Evolutionary conservation across 371 early-diverging fungal species (phyloP).

Genomic region (Rhizopus stolonifer): DNA sequence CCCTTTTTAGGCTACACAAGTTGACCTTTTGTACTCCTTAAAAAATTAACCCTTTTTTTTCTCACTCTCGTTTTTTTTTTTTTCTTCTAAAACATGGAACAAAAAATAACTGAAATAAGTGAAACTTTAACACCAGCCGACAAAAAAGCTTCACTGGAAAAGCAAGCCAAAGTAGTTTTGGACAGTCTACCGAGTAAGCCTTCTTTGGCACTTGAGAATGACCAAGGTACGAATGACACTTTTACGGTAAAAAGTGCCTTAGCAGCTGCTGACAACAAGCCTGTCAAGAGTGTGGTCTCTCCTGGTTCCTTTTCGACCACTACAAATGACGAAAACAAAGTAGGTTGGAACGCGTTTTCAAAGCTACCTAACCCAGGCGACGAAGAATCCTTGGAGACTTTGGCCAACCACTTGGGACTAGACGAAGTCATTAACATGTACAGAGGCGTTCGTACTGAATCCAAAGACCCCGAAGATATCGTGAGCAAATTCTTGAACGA

Average conservation of each 20-base stretch:
- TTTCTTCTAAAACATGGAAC: conserved; percentile 4
- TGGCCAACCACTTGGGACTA: conserved; percentile 19
- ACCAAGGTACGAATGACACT: conserved; percentile 27
- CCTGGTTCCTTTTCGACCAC: conserved; percentile 16
- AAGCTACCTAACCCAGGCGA: conserved; percentile 36
- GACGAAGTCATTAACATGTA: conserved; percentile 20
- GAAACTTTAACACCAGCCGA: conserved; percentile 20
- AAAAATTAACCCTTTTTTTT: conserved; percentile 6
- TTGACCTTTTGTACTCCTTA: neutral
- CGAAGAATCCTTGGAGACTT: conserved; percentile 14
- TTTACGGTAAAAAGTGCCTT: conserved; percentile 7
- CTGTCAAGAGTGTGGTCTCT: conserved; percentile 3
- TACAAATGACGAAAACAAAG: conserved; percentile 7
- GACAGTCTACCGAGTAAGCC: conserved; percentile 18
- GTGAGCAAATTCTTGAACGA: conserved; percentile 32
- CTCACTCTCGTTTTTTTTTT: conserved; percentile 3
- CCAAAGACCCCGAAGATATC: conserved; percentile 19
- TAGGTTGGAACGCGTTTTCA: conserved; percentile 42
- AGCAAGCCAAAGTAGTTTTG: conserved; percentile 21
- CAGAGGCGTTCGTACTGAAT: conserved; percentile 15
- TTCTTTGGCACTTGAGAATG: conserved; percentile 14
- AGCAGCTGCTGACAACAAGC: conserved; percentile 21
- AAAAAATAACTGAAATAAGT: conserved; percentile 5
- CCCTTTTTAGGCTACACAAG: neutral
- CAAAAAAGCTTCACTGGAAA: conserved; percentile 20